A percentile compares a stretch with the other conserved stretches of the same genome.
These are phyloP conservation scores for Amauroascus verrucosus DNA, from an alignment of 2,329 filamentous ascomycete species.

Conservation along the genomic window DNA sequence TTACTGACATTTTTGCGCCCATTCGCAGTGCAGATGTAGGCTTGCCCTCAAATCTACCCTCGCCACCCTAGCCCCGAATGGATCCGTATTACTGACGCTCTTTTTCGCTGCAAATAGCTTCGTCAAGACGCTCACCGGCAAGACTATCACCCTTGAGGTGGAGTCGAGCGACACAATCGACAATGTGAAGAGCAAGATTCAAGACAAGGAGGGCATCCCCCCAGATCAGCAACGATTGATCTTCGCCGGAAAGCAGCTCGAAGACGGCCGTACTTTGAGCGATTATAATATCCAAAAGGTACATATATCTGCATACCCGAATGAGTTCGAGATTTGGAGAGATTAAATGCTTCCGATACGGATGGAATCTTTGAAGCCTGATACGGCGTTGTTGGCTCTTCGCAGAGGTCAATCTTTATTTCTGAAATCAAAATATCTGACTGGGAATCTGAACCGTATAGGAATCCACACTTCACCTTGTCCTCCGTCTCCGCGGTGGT, in stretches of 20 bases:
- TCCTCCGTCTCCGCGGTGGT: constrained; percentile 50
- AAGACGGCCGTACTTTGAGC: constrained; percentile 42
- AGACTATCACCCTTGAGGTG: constrained; percentile 60
- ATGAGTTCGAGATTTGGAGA: not conserved
- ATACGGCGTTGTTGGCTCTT: not conserved
- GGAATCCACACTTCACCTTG: constrained; percentile 55
- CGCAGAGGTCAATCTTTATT: not conserved
- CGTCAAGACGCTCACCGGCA: constrained; percentile 69
- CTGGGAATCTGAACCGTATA: constrained; percentile 37
- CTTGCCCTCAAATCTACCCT: constrained; percentile 20
- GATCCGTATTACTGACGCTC: constrained; percentile 5
- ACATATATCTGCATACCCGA: constrained; percentile 55
- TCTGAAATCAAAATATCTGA: constrained; percentile 13
- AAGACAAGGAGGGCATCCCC: constrained; percentile 72
- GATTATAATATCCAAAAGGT: constrained; percentile 50
- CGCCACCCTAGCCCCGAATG: constrained; percentile 15
- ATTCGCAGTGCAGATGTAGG: constrained; percentile 80
- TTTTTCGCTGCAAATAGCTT: constrained; percentile 36
- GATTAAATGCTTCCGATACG: not conserved
- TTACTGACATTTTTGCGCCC: constrained; percentile 39
- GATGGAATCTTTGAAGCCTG: too few species aligned
- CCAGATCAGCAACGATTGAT: constrained; percentile 62
- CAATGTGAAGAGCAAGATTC: constrained; percentile 62
- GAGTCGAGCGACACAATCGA: constrained; percentile 60
- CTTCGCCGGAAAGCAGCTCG: constrained; percentile 58